Evolutionary conservation across 371 early-diverging fungal species (phyloP), one percentile per base, ranked within the genome.

Genomic region (Mucor sp.): DNA sequence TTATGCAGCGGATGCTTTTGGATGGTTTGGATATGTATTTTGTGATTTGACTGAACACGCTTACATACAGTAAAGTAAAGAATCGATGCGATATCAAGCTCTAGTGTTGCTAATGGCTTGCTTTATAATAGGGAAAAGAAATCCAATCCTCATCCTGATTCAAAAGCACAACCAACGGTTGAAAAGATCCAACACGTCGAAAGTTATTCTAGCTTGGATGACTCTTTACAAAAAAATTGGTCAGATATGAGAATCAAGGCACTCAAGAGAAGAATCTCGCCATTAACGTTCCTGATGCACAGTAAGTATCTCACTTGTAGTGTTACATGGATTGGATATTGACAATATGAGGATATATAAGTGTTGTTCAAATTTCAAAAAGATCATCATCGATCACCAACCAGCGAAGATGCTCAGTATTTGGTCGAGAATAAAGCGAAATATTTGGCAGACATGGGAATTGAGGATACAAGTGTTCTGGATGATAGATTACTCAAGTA

Each of bases 21-120:
- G 97, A 15, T 80, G 89, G 70, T 86, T 85, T 64, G 95, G 96
- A 8, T 96, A 88, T 72, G 86, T 94, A 17, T 95, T 96, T 72
- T 87, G 87, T 61, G 97, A 97, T 78, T 72, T 96, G 61, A 75
- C 69, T 1, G 65, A 79, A 2, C 93, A 95, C 74, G 73, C 86
- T 11, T 96, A 87, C 79, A 72, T 89, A 15, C 87, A 87, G 89
- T 87, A 87, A 76, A 80, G 50, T 50, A 25, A 23, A 48, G 6
- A 23, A 23, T 23, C 66, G 7, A 11, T 39, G 15, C 19, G 0
- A 28, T 14, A 35, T 57, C 28, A 28, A 37, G 27, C 39, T 25
- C 1, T 23, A 23, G 8, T 11, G 8, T 23, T 25, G 12, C 44
- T 50, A 23, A 50, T 50, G 9, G 7, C 21, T 25, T 50, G 14